These are phyloP conservation scores for Microsporum ferrugineum DNA, from an alignment of 2,329 filamentous ascomycete species.

Conservation along the genomic window DNA sequence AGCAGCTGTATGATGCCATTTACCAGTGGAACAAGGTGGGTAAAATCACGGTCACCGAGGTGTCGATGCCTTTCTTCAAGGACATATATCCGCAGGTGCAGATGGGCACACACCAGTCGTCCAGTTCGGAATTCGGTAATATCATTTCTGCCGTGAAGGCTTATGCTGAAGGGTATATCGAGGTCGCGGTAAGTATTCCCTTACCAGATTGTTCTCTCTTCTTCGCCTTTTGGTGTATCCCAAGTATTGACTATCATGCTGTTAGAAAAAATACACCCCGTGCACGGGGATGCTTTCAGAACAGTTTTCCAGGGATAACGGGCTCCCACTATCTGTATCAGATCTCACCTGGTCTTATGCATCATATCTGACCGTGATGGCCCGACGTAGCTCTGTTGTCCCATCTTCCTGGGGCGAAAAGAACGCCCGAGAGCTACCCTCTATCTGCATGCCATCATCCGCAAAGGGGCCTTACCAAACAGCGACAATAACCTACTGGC, in stretches of 20 bases:
- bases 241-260: background rate
- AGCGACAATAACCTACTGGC: conserved; percentile 26
- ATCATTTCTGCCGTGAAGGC: conserved; percentile 49
- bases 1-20: conserved; percentile 65
- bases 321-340: conserved; percentile 27
- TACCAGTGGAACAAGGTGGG: conserved; percentile 57
- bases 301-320: conserved; percentile 29
- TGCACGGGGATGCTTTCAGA: conserved; percentile 44
- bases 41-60: conserved; percentile 52
- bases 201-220: background rate
- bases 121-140: conserved; percentile 28
- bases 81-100: conserved; percentile 49
- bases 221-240: background rate
- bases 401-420: conserved; percentile 27
- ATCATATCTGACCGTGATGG: conserved; percentile 29
- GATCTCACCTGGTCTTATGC: conserved; percentile 39
- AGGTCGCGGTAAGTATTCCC: conserved; percentile 24
- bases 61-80: conserved; percentile 60
- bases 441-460: conserved; percentile 22
- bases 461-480: conserved; percentile 26
- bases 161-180: conserved; percentile 49
- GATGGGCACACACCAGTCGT: conserved; percentile 53
- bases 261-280: conserved; percentile 36
- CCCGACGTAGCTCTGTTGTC: conserved; percentile 24
- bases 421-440: conserved; percentile 23